Base-by-base conservation (phyloP, 192 early-diverging fungal genomes). In the Coemansia javaensis region DNA sequence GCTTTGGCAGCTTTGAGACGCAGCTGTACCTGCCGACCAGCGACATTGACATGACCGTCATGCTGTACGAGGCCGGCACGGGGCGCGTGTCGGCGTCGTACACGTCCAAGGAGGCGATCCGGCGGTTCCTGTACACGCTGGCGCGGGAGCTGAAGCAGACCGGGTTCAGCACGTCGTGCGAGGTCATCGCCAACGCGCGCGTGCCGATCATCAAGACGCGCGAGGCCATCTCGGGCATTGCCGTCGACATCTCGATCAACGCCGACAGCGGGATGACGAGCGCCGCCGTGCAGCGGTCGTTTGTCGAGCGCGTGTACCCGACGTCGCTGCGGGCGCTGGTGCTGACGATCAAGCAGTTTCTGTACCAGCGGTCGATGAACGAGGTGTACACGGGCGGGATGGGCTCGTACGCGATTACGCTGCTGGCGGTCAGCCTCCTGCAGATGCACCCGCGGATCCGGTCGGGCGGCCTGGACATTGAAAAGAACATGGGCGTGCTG, bases 1-100 rank as follows among this genome's bases (percentile, higher is more conserved):
- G 85, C 16, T 98, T 93, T 82, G 95, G 95, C 9, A 90, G 87
- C 52, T 98, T 90, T 56, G 78, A 80, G n/a, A 93, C 95, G 0
- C 74, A 73, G 24, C 56, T 96, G 6, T 98, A 90, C 59, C 69
- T 98, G 18, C 93, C 93, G 2, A 80, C 89, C 33, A 88, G 89
- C 64, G 91, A 89, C 71, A 73, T 82, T 16, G 84, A 85, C 57
- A 59, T 77, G 57, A 70, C 74, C 3, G 40, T 63, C 12, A 71
- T 74, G 50, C 41, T 79, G 7, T 58, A 52, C 25, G 41, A 52
- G 2, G 25, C 49, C n/a, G 38, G 41, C 5, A 22, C 41, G 6
- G 47, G 53, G 10, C 42, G 32, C 1, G 34, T 68, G 5, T 44
- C 61, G 2, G 10, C 32, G 0, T 28, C 16, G 14, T 75, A 75